A percentile compares a stretch with the other conserved stretches of the same genome.
phyloP scores from a whole-genome alignment of 768 basidiomycete genomes.

The Pleurotus sapidus region DNA sequence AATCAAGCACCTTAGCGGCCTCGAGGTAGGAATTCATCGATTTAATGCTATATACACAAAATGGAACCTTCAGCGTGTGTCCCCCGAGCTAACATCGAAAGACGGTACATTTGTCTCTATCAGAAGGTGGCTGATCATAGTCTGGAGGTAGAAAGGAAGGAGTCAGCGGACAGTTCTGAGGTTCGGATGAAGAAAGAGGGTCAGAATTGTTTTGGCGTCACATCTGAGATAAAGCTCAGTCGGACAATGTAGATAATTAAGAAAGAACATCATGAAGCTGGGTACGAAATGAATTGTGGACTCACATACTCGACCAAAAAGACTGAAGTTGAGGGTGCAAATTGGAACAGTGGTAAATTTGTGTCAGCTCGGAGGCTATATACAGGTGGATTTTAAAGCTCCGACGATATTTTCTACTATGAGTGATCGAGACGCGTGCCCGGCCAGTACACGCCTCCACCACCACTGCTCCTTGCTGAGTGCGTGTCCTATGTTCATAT shows the following conservation, averaged over 20 bases:
- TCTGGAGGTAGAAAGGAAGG: neutral
- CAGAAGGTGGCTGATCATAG: neutral
- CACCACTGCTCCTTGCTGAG: neutral
- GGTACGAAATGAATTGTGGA: neutral
- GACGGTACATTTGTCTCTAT: neutral
- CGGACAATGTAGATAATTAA: conserved; percentile 88
- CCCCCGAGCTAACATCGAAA: conserved; percentile 9
- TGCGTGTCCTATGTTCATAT: neutral
- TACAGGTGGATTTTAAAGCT: neutral
- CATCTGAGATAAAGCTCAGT: conserved; percentile 44
- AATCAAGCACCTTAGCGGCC: conserved; percentile 79
- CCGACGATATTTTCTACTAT: neutral
- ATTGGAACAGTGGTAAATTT: conserved; percentile 2
- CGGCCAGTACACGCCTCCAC: neutral
- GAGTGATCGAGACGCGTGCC: conserved; percentile 6
- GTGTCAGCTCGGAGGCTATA: conserved; percentile 6
- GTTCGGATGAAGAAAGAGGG: conserved; percentile 14
- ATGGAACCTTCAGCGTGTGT: conserved; percentile 12
- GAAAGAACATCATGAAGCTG: conserved; percentile 56
- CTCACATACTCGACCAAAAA: neutral
- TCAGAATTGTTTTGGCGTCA: conserved; percentile 47
- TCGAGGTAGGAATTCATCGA: conserved; percentile 96
- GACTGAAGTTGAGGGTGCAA: neutral
- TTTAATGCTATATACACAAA: conserved; percentile 27
- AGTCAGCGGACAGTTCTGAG: conserved; percentile 5